Base-by-base conservation (phyloP, 2,329 filamentous ascomycete genomes). In the Incumbomyces delicatus region DNA sequence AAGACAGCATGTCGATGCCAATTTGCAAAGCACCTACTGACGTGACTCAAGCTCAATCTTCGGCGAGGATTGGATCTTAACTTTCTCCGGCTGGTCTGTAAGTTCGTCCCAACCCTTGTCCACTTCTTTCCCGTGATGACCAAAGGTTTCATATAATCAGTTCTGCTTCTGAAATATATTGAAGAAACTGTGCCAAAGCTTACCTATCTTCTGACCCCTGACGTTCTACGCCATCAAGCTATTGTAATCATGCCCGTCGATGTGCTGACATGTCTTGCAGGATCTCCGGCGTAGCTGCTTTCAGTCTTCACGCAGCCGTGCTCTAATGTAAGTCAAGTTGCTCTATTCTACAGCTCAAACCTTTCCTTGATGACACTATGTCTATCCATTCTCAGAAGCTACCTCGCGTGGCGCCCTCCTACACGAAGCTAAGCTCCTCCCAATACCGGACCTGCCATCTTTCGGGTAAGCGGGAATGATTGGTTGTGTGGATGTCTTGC, bases 341-440 rank as follows among this genome's bases (percentile, higher is more conserved):
- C 8, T 27, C 33, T 11, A 35, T 17, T 12, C 6, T 11, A 35
- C 33, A 12, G 5, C 4, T 35, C 33, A 35, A n/a, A 4, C 16
- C 33, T 11, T 35, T 12, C 11, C 38, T 30, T 70, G 74, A 77
- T 74, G 74, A 75, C 72, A 75, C 68, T 70, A 63, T 76, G 74
- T 76, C 71, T 73, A 77, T 77, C 74, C 74, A 77, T 77, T 77
- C 74, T 74, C 77, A 64, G 73, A 77, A 56, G 66, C 66, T 65
- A 61, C 58, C 51, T 45, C 40, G 61, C 61, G 60, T 63, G 44
- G 22, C 41, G 33, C 38, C 39, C 34, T 46, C 30, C 30, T 61
- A 60, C 51, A 53, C 39, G 50, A 47, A 50, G 47, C 47, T 43
- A 51, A 52, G 58, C 53, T 56, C 65, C 68, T 63, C 66, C 67